Conservation (phyloP, 2,329 filamentous ascomycete genomes). For the Scedosporium dehoogii region DNA sequence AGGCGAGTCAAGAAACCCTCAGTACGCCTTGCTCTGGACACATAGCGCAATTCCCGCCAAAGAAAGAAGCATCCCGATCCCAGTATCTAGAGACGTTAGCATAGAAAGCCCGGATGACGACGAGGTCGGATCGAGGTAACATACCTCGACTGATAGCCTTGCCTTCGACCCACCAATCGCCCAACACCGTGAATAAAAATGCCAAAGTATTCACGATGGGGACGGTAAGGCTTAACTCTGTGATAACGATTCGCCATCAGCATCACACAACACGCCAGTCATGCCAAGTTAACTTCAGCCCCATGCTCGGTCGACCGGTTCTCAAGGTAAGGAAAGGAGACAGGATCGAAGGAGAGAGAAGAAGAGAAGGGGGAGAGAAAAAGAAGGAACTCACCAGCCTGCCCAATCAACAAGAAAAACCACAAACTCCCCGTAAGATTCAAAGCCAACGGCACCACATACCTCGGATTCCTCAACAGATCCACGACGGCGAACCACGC, state of each 20-base stretch:
- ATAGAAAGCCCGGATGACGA: background rate
- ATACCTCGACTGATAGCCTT: slow-evolving; percentile 79
- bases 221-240: slow-evolving; percentile 85
- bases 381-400: slow-evolving; percentile 59
- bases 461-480: slow-evolving; percentile 68
- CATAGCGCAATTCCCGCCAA: slow-evolving; percentile 74
- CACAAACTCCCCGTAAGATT: slow-evolving; percentile 91
- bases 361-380: background rate
- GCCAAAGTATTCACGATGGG: slow-evolving; percentile 91
- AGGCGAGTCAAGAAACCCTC: slow-evolving; percentile 12
- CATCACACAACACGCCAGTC: background rate
- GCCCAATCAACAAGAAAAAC: slow-evolving; percentile 91
- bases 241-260: background rate
- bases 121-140: slow-evolving; percentile 16
- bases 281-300: too few relatives aligned
- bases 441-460: slow-evolving; percentile 73
- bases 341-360: too few relatives aligned
- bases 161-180: slow-evolving; percentile 88
- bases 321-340: too few relatives aligned
- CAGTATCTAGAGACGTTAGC: slow-evolving; percentile 47
- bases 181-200: slow-evolving; percentile 90
- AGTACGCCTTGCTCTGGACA: slow-evolving; percentile 53
- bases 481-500: slow-evolving; percentile 69
- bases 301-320: too few relatives aligned
- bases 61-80: slow-evolving; percentile 71